phyloP scores from a whole-genome alignment of 1,284 basidiomycete genomes.

The Schizopora paradoxa region DNA sequence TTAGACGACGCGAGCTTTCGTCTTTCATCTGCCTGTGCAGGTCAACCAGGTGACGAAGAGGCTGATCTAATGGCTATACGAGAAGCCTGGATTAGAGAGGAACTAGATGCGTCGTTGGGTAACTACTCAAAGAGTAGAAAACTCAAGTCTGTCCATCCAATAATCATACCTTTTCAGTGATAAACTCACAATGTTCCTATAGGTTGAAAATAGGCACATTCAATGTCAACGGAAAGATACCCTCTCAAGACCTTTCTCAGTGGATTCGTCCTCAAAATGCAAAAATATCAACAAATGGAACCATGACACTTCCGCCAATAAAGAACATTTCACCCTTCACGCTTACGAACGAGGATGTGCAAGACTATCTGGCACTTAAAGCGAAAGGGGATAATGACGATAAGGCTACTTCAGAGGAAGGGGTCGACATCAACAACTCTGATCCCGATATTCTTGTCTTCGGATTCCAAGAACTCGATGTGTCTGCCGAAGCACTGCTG shows the following conservation, averaged over 20 bases:
- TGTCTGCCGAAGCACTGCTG: constrained; percentile 67
- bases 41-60: constrained; percentile 52
- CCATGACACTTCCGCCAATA: constrained; percentile 30
- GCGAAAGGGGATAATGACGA: background rate
- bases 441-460: constrained; percentile 65
- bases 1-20: constrained; percentile 41
- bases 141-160: constrained; percentile 22
- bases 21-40: constrained; percentile 56
- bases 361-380: constrained; percentile 7
- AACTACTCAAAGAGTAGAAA: constrained; percentile 16
- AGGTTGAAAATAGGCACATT: constrained; percentile 70
- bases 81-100: constrained; percentile 54
- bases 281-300: constrained; percentile 1
- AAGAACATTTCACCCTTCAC: constrained; percentile 25
- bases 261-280: constrained; percentile 34
- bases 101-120: constrained; percentile 30
- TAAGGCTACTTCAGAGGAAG: constrained; percentile 3
- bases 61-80: constrained; percentile 51
- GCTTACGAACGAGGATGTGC: background rate
- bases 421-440: constrained; percentile 25
- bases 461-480: constrained; percentile 73
- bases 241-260: constrained; percentile 58
- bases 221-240: constrained; percentile 71
- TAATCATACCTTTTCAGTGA: constrained; percentile 7
- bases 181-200: constrained; percentile 1